Evolutionary conservation across 345 rosid species (phyloP).

Genomic region (Gossypium rotundifolium): DNA sequence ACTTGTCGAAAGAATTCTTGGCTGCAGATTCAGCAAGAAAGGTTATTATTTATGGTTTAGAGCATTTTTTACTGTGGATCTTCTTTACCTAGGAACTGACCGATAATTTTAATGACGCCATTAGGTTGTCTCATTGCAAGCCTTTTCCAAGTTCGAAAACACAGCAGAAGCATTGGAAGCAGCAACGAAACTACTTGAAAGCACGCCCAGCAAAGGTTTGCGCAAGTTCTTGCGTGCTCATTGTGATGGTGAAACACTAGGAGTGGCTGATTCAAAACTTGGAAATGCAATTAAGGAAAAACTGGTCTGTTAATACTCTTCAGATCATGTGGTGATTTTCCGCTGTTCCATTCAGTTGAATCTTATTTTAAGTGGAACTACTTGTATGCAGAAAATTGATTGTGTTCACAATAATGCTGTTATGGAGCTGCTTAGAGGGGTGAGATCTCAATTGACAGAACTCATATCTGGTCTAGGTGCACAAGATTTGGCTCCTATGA

Average conservation of each 20-base stretch:
- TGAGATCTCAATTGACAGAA: constrained; percentile 79
- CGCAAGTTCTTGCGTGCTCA: constrained; percentile 70
- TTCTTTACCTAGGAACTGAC: neutral
- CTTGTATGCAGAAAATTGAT: constrained; percentile 64
- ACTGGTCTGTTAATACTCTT: constrained; percentile 38
- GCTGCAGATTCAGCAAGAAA: constrained; percentile 52
- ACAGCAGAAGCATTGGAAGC: constrained; percentile 84
- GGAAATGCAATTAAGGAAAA: constrained; percentile 90
- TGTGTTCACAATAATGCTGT: constrained; percentile 86
- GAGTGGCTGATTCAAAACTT: constrained; percentile 87
- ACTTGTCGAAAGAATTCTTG: constrained; percentile 52
- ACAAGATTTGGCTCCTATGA: constrained; percentile 91
- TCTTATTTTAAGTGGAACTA: constrained; percentile 10
- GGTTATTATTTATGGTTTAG: constrained; percentile 27
- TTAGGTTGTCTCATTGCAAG: constrained; percentile 74
- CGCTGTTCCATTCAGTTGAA: neutral
- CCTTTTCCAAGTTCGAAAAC: constrained; percentile 84
- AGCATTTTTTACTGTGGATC: neutral
- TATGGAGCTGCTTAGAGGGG: constrained; percentile 88
- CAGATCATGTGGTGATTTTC: neutral
- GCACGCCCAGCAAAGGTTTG: constrained; percentile 67
- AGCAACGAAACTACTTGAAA: constrained; percentile 60
- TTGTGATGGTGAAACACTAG: constrained; percentile 64
- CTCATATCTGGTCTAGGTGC: constrained; percentile 73
- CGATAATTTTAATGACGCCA: constrained; percentile 2